A percentile compares a stretch with the other conserved stretches of the same genome.
Evolutionary conservation across 2,329 filamentous ascomycete genomes (phyloP).

Genomic region (Colletotrichum sp.): DNA sequence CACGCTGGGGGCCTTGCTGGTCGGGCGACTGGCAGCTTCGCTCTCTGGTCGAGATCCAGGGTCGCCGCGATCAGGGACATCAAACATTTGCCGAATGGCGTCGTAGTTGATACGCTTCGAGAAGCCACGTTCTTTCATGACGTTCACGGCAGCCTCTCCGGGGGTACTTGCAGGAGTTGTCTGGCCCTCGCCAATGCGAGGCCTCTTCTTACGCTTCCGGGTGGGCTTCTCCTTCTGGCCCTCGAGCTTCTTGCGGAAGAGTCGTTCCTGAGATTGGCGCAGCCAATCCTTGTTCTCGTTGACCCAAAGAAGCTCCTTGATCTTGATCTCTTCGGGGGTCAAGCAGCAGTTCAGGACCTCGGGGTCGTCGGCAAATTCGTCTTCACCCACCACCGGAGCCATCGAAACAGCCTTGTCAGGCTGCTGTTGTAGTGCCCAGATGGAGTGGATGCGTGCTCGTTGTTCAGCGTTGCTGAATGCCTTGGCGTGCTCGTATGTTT

Average conservation of each 20-base stretch:
- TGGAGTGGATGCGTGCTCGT: slow-evolving; percentile 57
- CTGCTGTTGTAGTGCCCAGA: slow-evolving; percentile 54
- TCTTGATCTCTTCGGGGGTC: slow-evolving; percentile 72
- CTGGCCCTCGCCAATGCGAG: slow-evolving; percentile 69
- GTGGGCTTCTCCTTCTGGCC: slow-evolving; percentile 61
- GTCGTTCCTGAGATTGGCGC: slow-evolving; percentile 83
- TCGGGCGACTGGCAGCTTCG: slow-evolving; percentile 38
- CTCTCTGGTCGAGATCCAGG: slow-evolving; percentile 58
- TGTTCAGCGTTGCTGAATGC: slow-evolving; percentile 64
- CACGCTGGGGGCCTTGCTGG: slow-evolving; percentile 38
- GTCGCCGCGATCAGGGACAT: slow-evolving; percentile 46
- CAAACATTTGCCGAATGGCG: slow-evolving; percentile 63
- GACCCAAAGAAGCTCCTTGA: slow-evolving; percentile 94
- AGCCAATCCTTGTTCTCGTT: slow-evolving; percentile 95
- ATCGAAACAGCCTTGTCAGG: slow-evolving; percentile 57
- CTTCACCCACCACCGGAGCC: slow-evolving; percentile 72
- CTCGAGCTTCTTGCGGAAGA: slow-evolving; percentile 74
- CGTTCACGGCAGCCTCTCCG: slow-evolving; percentile 71
- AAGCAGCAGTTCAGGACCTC: slow-evolving; percentile 86
- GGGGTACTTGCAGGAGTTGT: slow-evolving; percentile 70
- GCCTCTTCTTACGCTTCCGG: slow-evolving; percentile 59
- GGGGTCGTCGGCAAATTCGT: slow-evolving; percentile 88
- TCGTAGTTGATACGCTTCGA: slow-evolving; percentile 80
- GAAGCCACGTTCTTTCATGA: slow-evolving; percentile 71
- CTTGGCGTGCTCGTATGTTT: slow-evolving; percentile 60